Evolutionary conservation across 805 yeast genomes (phyloP).

Genomic region (Naumovozyma baii): DNA sequence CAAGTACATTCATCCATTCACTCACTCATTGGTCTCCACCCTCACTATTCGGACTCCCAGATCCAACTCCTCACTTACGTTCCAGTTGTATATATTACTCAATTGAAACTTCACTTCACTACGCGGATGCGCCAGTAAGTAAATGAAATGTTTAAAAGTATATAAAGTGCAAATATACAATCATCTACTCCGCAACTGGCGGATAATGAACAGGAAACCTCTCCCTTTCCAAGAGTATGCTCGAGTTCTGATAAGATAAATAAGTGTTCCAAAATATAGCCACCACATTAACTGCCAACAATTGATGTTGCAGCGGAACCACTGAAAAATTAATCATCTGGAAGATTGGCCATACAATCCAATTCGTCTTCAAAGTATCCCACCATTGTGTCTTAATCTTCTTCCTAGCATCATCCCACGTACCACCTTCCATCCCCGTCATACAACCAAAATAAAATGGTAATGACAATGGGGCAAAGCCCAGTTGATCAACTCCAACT

Average conservation of each 20-base stretch:
- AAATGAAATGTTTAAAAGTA: too few relatives aligned
- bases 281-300: slow-evolving; percentile 58
- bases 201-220: slow-evolving; percentile 30
- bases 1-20: slow-evolving; percentile 30
- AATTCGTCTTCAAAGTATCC: slow-evolving; percentile 63
- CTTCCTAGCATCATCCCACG: slow-evolving; percentile 31
- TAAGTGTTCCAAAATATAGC: slow-evolving; percentile 81
- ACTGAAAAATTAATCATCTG: slow-evolving; percentile 69
- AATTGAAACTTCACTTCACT: too few relatives aligned
- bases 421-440: slow-evolving; percentile 53
- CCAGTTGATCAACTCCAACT: slow-evolving; percentile 60
- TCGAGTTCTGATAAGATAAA: slow-evolving; percentile 52
- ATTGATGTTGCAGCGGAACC: slow-evolving; percentile 61
- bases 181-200: slow-evolving; percentile 31
- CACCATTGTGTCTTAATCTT: slow-evolving; percentile 46
- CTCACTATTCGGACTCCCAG: too few relatives aligned
- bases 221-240: slow-evolving; percentile 10
- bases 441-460: slow-evolving; percentile 63
- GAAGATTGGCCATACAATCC: slow-evolving; percentile 86
- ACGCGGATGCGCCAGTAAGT: too few relatives aligned
- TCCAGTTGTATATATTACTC: too few relatives aligned
- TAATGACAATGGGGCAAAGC: slow-evolving; percentile 70
- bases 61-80: too few relatives aligned
- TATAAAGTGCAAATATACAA: background rate
- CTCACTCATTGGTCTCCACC: too few relatives aligned